These are phyloP conservation scores for Colletotrichum kahawae DNA, from an alignment of 2,329 filamentous ascomycete genomes.

Conservation along the genomic window DNA sequence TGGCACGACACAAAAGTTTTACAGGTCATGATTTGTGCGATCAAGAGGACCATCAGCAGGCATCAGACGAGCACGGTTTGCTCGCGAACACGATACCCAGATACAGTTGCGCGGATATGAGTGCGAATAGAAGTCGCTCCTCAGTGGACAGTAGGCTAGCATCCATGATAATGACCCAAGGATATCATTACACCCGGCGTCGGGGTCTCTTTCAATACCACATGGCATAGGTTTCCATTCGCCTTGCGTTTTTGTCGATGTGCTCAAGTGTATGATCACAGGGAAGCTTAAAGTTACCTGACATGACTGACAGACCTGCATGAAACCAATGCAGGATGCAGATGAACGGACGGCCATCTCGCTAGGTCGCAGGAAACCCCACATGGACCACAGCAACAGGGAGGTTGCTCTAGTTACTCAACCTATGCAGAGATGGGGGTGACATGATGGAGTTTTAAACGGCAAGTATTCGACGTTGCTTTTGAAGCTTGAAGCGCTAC, in stretches of 20 bases:
- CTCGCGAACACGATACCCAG: conserved; percentile 14
- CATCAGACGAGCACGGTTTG: conserved; percentile 9
- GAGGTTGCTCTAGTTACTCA: not conserved
- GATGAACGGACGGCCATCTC: not conserved
- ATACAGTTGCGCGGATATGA: conserved; percentile 6
- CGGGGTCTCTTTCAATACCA: conserved; percentile 10
- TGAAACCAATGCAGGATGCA: conserved; percentile 17
- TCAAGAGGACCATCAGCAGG: not conserved
- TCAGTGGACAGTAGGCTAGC: conserved; percentile 12
- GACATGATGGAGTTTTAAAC: not conserved
- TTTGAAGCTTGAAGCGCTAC: not conserved
- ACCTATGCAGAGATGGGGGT: not conserved
- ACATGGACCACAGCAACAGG: not conserved
- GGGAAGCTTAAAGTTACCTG: not conserved
- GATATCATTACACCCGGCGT: conserved; percentile 17
- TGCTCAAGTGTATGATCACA: not conserved
- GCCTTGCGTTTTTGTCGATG: not conserved
- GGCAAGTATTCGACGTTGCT: not conserved
- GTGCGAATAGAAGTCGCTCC: conserved; percentile 14
- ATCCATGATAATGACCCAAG: conserved; percentile 19
- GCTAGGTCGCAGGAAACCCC: not conserved
- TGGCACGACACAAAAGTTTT: not conserved
- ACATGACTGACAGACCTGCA: conserved; percentile 5
- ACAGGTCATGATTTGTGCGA: conserved; percentile 4
- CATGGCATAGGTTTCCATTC: not conserved